Percentiles rank a stretch among this genome's conserved stretches.
Evolutionary conservation across 192 early-diverging fungal genomes (phyloP).

Genomic region (Phlyctochytrium planicorne): DNA sequence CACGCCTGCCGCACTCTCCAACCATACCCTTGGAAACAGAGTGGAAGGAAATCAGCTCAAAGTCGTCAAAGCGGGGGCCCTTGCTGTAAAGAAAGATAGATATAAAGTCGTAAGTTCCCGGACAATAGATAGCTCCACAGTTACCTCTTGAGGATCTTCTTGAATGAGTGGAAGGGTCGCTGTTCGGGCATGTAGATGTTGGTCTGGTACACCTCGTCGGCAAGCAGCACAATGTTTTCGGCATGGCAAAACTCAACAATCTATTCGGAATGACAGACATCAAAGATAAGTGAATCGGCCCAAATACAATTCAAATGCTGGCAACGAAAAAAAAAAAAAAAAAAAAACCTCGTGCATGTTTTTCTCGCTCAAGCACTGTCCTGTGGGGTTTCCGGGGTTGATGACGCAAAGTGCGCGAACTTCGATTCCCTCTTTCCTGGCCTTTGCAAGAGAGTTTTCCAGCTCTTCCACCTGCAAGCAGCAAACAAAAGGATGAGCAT

Average conservation of each 20-base stretch:
- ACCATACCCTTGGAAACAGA: constrained; percentile 97
- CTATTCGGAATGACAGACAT: constrained; percentile 11
- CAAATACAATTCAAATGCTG: background rate
- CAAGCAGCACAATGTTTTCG: constrained; percentile 82
- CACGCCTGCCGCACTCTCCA: constrained; percentile 96
- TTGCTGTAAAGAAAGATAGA: constrained; percentile 52
- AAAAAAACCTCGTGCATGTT: constrained; percentile 73
- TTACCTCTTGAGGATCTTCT: constrained; percentile 78
- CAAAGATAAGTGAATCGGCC: background rate
- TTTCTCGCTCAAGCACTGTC: constrained; percentile 76
- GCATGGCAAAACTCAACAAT: constrained; percentile 85
- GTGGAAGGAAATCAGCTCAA: constrained; percentile 96
- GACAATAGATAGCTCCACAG: background rate
- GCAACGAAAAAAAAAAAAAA: constrained; percentile 11
- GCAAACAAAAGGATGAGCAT: background rate
- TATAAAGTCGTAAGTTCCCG: background rate
- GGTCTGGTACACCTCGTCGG: constrained; percentile 98
- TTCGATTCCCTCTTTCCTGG: constrained; percentile 72
- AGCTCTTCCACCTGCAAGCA: constrained; percentile 55
- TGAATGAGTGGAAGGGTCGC: constrained; percentile 94
- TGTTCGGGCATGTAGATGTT: constrained; percentile 81
- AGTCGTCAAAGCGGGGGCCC: constrained; percentile 62
- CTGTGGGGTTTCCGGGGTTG: constrained; percentile 99
- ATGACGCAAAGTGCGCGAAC: constrained; percentile 95
- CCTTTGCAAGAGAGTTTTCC: constrained; percentile 57